Conservation (phyloP, 75 land plant genomes). For the Pinus albicaulis region DNA sequence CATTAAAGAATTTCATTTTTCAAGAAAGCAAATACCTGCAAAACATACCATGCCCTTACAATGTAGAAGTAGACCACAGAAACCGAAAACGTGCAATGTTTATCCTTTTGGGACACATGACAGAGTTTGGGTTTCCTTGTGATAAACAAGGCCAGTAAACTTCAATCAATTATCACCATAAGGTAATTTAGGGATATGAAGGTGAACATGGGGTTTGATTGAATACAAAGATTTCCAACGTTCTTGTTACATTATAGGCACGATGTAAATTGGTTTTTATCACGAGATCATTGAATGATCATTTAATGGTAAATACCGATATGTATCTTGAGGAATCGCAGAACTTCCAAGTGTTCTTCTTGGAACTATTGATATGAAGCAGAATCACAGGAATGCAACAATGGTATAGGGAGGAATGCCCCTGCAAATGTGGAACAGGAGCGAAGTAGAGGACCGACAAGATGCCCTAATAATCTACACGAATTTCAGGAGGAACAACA, state of each 20-base stretch:
- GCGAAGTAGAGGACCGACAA: not conserved
- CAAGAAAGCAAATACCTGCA: not conserved
- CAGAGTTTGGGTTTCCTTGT: not conserved
- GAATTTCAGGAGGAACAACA: not conserved
- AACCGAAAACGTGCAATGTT: not conserved
- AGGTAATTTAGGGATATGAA: not conserved
- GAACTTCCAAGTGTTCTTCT: not conserved
- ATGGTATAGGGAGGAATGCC: not conserved
- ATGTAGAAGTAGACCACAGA: not conserved
- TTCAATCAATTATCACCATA: not conserved
- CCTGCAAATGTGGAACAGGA: not conserved
- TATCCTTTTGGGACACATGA: not conserved
- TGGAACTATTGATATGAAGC: no score
- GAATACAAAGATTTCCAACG: not conserved
- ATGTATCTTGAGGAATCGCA: not conserved
- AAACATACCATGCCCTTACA: not conserved
- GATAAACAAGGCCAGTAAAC: not conserved
- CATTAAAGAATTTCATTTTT: not conserved
- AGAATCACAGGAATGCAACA: no score
- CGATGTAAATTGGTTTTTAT: no score
- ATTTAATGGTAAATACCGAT: not conserved
- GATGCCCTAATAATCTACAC: not conserved
- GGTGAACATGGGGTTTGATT: not conserved
- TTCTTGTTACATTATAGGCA: not conserved
- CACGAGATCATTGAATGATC: no score